Base-by-base conservation (phyloP, 176 grass and related monocot species). In the Musa schizocarpa region DNA sequence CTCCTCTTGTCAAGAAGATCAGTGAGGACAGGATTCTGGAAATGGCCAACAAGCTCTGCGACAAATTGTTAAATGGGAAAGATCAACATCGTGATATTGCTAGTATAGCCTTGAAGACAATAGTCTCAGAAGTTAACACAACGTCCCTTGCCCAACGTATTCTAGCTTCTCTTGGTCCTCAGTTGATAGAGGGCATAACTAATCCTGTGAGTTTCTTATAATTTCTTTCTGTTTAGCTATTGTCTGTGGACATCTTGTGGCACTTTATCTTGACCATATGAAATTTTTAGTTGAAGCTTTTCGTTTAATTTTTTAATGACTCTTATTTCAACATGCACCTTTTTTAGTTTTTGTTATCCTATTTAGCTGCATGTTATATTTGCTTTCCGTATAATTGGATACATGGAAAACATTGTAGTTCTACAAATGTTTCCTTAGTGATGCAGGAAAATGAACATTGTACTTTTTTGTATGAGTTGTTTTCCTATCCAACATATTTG, bases 71-170 rank as follows among this genome's bases (percentile, higher is more conserved):
- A 21, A 87, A 91, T 63, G 95, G 95, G n/a, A 99, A 99, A 85
- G 95, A 99, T 23, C 95, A 92, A 62, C 88, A 94, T 89, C 86
- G 95, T 57, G 95, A 99, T 85, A 99, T 84, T 82, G 95, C 95
- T 82, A 94, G 90, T 80, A 99, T 99, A 85, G 95, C 88, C 68
- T 53, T 99, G 77, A 99, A 99, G 87, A 99, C 90, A 20, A 99
- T 94, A 71, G 85, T 91, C 80, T 83, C 85, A 62, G 90, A 94
- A 90, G 90, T 89, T 86, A 92, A 84, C 23, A 81, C 85, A 4
- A 57, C 88, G 71, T 86, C 88, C 81, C 84, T 99, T 88, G 90
- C 95, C 56, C 89, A 99, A 85, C 88, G 87, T 73, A 87, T 94
- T 82, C 89, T 92, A 77, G 48, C 84, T 83, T 89, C 88, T 77